Conservation (phyloP, 2,329 filamentous ascomycete species). For the Colletotrichum zoysiae region DNA sequence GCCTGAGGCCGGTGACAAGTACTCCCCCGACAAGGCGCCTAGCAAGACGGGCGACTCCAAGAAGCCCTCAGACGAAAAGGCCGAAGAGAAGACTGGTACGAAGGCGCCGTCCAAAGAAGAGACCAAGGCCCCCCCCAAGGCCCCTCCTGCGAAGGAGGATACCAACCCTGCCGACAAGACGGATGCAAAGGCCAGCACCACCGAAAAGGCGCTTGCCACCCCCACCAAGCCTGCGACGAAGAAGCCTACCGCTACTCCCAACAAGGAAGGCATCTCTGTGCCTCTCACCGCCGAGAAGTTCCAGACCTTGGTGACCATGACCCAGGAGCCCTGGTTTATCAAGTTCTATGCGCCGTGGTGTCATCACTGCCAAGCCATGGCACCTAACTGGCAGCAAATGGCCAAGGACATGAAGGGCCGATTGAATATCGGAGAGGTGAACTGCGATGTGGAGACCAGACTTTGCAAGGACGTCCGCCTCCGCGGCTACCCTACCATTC, state of each 20-base stretch:
- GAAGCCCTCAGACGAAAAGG: constrained; percentile 39
- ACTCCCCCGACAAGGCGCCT: constrained; percentile 51
- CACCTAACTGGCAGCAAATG: constrained; percentile 89
- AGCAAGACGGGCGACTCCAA: constrained; percentile 46
- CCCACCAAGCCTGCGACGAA: constrained; percentile 56
- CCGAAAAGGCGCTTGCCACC: constrained; percentile 44
- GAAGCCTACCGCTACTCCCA: constrained; percentile 71
- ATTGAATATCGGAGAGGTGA: constrained; percentile 94
- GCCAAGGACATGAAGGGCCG: constrained; percentile 90
- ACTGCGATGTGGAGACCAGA: constrained; percentile 86
- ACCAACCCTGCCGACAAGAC: constrained; percentile 48
- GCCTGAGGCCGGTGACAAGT: constrained; percentile 76
- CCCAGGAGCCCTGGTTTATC: constrained; percentile 95
- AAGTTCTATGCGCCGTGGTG: constrained; percentile 99
- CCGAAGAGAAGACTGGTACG: constrained; percentile 49
- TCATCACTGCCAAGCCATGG: constrained; percentile 92
- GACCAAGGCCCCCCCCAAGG: constrained; percentile 35
- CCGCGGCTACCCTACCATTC: constrained; percentile 85
- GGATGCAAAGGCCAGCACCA: constrained; percentile 46
- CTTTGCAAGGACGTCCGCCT: constrained; percentile 94
- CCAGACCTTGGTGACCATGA: constrained; percentile 85
- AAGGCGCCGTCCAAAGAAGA: constrained; percentile 44
- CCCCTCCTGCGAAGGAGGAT: constrained; percentile 34
- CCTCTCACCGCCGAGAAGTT: constrained; percentile 87
- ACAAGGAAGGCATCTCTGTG: constrained; percentile 81